phyloP scores from a whole-genome alignment of 1,139 yeast genomes.

The Sugiyamaella paludigena region DNA sequence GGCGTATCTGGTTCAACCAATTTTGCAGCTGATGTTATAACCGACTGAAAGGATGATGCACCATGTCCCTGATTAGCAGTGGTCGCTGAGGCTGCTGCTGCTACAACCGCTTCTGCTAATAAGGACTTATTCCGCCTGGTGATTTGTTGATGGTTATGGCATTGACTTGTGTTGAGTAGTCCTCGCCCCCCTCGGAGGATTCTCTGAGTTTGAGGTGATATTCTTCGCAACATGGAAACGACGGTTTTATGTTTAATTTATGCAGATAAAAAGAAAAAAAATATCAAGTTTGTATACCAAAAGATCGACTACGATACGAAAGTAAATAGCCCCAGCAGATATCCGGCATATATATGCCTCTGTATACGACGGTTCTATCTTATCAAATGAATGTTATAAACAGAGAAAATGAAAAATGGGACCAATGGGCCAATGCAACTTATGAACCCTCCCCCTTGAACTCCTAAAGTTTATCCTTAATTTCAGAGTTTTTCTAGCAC shows the following conservation, averaged over 20 bases:
- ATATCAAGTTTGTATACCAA: too few species aligned
- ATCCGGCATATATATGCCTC: too few species aligned
- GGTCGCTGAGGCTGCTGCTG: conserved; percentile 3
- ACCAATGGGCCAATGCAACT: neutral
- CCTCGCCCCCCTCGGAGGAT: neutral
- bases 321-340: too few species aligned
- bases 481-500: neutral
- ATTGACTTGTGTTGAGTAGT: neutral
- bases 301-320: too few species aligned
- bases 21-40: conserved; percentile 74
- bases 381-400: too few species aligned
- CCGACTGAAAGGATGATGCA: conserved; percentile 34
- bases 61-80: neutral
- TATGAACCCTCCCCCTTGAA: too few species aligned
- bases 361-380: too few species aligned
- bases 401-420: too few species aligned
- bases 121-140: conserved; percentile 24
- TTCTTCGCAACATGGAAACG: neutral
- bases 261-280: neutral
- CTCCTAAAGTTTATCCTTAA: neutral
- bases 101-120: conserved; percentile 29
- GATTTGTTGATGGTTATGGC: neutral
- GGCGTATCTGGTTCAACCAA: conserved; percentile 69
- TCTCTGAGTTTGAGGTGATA: neutral
- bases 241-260: neutral